Evolutionary conservation across 2,329 filamentous ascomycete species (phyloP).

Genomic region (Trichoderma brevicompactum): DNA sequence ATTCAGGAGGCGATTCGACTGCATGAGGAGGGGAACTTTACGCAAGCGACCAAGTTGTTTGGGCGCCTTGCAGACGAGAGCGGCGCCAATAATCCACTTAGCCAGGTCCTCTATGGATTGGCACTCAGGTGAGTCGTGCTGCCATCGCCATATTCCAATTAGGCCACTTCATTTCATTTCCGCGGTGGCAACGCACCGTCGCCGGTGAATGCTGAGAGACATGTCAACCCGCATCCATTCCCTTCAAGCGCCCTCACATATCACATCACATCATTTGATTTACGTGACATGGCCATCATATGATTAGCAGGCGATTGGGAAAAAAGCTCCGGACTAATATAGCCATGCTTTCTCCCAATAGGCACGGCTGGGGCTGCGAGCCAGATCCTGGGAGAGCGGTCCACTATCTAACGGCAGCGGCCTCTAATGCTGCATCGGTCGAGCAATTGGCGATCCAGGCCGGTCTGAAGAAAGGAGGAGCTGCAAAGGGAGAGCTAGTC

Average conservation of each 20-base stretch:
- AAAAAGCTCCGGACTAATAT: conserved; percentile 17
- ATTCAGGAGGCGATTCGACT: conserved; percentile 96
- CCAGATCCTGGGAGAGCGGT: conserved; percentile 75
- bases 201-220: conserved; percentile 4
- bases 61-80: conserved; percentile 78
- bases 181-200: conserved; percentile 11
- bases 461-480: conserved; percentile 89
- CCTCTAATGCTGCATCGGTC: conserved; percentile 84
- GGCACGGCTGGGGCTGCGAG: conserved; percentile 90
- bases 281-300: conserved; percentile 24
- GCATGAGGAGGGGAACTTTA: conserved; percentile 82
- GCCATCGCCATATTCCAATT: conserved; percentile 9
- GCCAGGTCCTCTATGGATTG: conserved; percentile 93
- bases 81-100: conserved; percentile 88
- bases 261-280: conserved; percentile 24
- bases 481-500: conserved; percentile 93
- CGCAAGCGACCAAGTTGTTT: conserved; percentile 83
- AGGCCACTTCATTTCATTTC: not conserved
- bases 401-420: conserved; percentile 83
- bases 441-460: conserved; percentile 84
- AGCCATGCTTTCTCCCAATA: conserved; percentile 41
- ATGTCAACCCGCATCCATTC: not conserved
- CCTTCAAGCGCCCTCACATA: conserved; percentile 15
- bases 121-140: conserved; percentile 70
- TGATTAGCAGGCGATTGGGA: conserved; percentile 15